phyloP scores from a whole-genome alignment of 2,329 filamentous ascomycete genomes.

The Ophiostoma perfectum region DNA sequence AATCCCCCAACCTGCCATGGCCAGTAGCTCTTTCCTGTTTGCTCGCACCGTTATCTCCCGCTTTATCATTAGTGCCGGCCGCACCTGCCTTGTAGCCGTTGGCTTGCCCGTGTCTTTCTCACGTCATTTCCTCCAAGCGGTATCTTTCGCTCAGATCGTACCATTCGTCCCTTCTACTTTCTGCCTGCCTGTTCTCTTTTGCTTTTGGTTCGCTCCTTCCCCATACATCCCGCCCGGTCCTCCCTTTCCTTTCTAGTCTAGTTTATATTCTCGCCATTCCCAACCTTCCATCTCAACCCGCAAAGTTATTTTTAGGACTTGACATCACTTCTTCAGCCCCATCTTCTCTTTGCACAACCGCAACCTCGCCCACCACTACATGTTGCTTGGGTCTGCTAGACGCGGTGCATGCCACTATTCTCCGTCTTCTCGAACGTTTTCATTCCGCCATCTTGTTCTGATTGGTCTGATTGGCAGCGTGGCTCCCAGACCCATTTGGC shows the following conservation, averaged over 20 bases:
- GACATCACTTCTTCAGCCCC: constrained; percentile 22
- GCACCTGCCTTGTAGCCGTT: constrained; percentile 9
- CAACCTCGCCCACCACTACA: constrained; percentile 4
- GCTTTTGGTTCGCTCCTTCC: neutral
- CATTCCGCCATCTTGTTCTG: neutral
- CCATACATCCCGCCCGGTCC: neutral
- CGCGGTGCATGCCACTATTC: constrained; percentile 16
- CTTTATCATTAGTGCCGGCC: neutral
- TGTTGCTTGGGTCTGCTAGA: constrained; percentile 15
- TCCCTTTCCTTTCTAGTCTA: neutral
- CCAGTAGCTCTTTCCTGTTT: neutral
- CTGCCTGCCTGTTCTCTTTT: neutral
- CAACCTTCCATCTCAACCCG: constrained; percentile 17
- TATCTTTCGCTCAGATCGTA: no score
- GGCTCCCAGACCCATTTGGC: neutral
- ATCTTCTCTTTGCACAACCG: constrained; percentile 24
- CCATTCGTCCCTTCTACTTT: no score
- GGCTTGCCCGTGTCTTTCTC: neutral
- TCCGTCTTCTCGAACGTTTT: constrained; percentile 10
- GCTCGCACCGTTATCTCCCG: neutral
- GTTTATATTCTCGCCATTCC: constrained; percentile 17
- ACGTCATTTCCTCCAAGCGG: no score
- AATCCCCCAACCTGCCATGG: neutral
- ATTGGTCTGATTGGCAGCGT: neutral
- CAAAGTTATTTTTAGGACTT: constrained; percentile 27